A percentile compares a stretch with the other conserved stretches of the same genome.
These are phyloP conservation scores for Psilocybe sp. DNA, from an alignment of 768 basidiomycete genomes.

Conservation along the genomic window DNA sequence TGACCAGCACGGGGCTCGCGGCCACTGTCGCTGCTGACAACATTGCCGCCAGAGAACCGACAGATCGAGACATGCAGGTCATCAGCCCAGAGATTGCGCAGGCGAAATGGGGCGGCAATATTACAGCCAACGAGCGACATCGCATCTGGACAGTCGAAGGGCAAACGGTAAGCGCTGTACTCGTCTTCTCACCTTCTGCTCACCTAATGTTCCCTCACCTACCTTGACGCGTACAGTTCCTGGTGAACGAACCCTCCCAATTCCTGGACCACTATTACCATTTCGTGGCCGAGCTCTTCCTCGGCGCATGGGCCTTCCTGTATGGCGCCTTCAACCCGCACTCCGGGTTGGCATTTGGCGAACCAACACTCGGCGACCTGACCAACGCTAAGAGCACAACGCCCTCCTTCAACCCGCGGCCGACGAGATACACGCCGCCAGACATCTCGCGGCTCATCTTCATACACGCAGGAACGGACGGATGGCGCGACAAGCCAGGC, in stretches of 20 bases:
- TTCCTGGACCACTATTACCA: slow-evolving; percentile 80
- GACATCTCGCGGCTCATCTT: slow-evolving; percentile 62
- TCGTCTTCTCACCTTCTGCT: not conserved
- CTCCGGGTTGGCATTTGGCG: not conserved
- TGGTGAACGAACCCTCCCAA: slow-evolving; percentile 62
- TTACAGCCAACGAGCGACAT: slow-evolving; percentile 27
- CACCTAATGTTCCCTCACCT: too few species aligned
- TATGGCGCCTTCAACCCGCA: slow-evolving; percentile 37
- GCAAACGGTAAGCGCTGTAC: slow-evolving; percentile 46
- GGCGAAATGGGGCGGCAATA: slow-evolving; percentile 51
- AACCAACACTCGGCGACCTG: not conserved
- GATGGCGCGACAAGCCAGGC: slow-evolving; percentile 65
- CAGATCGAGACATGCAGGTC: slow-evolving; percentile 50
- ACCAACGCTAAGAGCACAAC: too few species aligned
- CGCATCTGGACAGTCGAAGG: slow-evolving; percentile 64
- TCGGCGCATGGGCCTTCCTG: slow-evolving; percentile 70
- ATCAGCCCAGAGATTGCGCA: slow-evolving; percentile 53
- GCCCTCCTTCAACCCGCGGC: slow-evolving; percentile 15
- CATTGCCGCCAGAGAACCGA: slow-evolving; percentile 60
- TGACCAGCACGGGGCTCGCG: slow-evolving; percentile 59
- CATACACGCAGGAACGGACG: slow-evolving; percentile 44
- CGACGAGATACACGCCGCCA: slow-evolving; percentile 32
- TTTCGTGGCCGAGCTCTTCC: slow-evolving; percentile 68
- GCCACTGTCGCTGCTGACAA: slow-evolving; percentile 57
- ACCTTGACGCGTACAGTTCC: slow-evolving; percentile 19